These are phyloP conservation scores for Leishmania aethiopica DNA, from an alignment of 208 protist genomes.

Conservation along the genomic window DNA sequence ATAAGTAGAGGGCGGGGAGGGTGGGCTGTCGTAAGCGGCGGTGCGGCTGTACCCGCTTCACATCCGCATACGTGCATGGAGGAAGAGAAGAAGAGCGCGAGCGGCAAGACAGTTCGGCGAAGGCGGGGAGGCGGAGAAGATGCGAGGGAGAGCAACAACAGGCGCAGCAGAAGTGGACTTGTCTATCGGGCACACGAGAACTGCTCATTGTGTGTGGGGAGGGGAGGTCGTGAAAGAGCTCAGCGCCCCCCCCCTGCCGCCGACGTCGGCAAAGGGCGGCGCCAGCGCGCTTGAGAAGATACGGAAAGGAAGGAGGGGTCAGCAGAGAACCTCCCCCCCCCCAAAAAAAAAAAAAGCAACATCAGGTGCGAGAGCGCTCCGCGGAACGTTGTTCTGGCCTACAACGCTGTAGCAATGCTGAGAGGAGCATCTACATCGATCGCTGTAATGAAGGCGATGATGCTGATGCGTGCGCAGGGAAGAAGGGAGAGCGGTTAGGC, in stretches of 20 bases:
- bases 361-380: not conserved
- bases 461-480: not conserved
- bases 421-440: not conserved
- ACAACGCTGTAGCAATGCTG: not conserved
- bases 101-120: not conserved
- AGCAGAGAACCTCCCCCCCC: not conserved
- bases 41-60: not conserved
- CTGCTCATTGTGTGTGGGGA: not conserved
- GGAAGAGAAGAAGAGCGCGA: not conserved
- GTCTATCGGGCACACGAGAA: not conserved
- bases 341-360: too few relatives aligned
- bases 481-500: not conserved
- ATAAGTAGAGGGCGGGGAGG: constrained; percentile 8
- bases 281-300: not conserved
- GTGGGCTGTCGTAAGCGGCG: not conserved
- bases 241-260: not conserved
- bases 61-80: not conserved
- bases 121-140: not conserved
- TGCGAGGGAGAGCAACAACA: not conserved
- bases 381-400: not conserved
- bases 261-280: not conserved
- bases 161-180: not conserved
- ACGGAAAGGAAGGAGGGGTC: not conserved
- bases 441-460: not conserved
- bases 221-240: not conserved